These are phyloP conservation scores for Dillenia suffruticosa DNA, from an alignment of 164 flowering plant species.

Conservation along the genomic window DNA sequence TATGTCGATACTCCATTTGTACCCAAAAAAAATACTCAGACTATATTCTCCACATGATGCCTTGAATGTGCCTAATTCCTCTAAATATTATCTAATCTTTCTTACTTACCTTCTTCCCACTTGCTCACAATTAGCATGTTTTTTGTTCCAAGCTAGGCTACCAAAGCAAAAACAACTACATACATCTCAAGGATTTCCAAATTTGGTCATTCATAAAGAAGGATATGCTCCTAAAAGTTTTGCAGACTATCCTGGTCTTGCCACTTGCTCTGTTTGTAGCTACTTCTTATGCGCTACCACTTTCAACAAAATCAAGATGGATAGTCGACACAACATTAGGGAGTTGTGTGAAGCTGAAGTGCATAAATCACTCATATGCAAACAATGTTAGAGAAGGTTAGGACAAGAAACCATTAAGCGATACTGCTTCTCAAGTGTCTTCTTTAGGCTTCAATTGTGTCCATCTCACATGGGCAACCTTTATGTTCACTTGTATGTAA, in stretches of 20 bases:
- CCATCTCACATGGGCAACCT: slow-evolving; percentile 27
- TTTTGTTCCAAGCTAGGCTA: no score
- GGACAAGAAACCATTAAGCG: slow-evolving; percentile 13
- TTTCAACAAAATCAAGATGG: slow-evolving; percentile 21
- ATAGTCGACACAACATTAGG: slow-evolving; percentile 14
- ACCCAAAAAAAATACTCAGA: no score
- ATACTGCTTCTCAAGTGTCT: background rate
- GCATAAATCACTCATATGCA: slow-evolving; percentile 19
- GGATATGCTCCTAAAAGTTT: background rate
- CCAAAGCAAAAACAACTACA: no score
- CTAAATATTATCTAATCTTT: no score
- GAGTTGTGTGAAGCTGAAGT: slow-evolving; percentile 20
- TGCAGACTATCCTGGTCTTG: background rate
- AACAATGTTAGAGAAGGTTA: slow-evolving; percentile 27
- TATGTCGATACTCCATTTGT: no score
- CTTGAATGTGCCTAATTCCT: no score
- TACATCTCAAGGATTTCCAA: no score
- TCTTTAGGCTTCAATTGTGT: slow-evolving; percentile 27
- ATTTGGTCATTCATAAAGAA: no score
- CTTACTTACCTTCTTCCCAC: no score
- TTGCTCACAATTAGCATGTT: no score
- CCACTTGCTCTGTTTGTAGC: no score
- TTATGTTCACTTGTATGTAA: slow-evolving; percentile 16
- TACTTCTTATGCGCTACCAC: slow-evolving; percentile 2
- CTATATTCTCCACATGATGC: no score